Percentiles rank a stretch among this genome's conserved stretches.
Evolutionary conservation across 495 filamentous ascomycete genomes (phyloP).

Genomic region (Neurospora sp.): DNA sequence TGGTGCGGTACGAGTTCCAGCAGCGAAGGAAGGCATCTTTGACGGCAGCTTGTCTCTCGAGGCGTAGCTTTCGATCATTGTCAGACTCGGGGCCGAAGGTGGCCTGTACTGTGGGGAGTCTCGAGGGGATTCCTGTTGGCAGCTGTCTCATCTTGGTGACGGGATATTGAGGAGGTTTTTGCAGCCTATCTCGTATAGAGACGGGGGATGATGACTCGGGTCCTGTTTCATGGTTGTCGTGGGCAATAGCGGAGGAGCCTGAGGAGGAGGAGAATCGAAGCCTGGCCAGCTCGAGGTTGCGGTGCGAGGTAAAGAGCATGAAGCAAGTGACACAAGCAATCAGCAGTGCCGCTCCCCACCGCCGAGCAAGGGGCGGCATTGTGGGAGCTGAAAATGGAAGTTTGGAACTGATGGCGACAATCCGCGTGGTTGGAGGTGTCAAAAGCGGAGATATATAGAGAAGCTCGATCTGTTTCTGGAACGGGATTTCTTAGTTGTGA

Average conservation of each 20-base stretch:
- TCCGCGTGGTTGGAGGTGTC: not conserved
- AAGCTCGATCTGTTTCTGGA: not conserved
- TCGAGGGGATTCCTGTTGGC: conserved; percentile 54
- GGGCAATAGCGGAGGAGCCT: not conserved
- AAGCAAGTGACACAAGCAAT: not conserved
- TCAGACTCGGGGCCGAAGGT: conserved; percentile 21
- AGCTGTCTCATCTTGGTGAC: conserved; percentile 54
- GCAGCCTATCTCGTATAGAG: conserved; percentile 9
- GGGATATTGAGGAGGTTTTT: conserved; percentile 44
- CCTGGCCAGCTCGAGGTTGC: not conserved
- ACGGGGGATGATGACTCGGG: not conserved
- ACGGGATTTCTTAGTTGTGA: not conserved
- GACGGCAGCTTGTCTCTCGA: conserved; percentile 35
- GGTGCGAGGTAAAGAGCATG: not conserved
- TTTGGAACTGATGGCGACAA: not conserved
- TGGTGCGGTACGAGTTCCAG: conserved; percentile 66
- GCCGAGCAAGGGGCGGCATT: not conserved
- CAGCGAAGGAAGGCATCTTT: conserved; percentile 60
- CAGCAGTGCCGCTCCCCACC: not conserved
- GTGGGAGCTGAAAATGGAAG: not conserved
- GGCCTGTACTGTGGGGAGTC: conserved; percentile 65
- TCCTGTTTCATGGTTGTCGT: not conserved
- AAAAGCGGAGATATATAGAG: not conserved
- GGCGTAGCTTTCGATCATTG: conserved; percentile 29
- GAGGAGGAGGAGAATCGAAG: not conserved